Conservation (phyloP, 768 basidiomycete species). For the Lactarius pseudohatsudake region DNA sequence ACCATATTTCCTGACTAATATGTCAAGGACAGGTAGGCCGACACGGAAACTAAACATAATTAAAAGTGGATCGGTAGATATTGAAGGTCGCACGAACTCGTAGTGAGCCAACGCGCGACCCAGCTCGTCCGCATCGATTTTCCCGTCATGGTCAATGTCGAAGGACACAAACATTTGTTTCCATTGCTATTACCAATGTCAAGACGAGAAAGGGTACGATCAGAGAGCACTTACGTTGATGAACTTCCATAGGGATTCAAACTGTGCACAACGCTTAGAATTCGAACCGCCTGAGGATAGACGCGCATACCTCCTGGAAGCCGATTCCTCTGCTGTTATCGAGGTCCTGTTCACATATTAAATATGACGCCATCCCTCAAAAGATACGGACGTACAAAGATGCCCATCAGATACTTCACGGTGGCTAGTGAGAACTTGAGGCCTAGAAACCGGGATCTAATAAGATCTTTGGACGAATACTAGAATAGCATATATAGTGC, state of each 20-base stretch:
- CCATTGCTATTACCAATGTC: slow-evolving; percentile 14
- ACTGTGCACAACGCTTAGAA: background rate
- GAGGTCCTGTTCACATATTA: slow-evolving; percentile 6
- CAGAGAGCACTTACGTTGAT: slow-evolving; percentile 2
- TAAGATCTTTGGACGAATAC: background rate
- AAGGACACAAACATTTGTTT: slow-evolving; percentile 15
- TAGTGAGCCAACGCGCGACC: slow-evolving; percentile 11
- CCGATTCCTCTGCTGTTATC: slow-evolving; percentile 12
- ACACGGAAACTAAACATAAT: slow-evolving; percentile 10
- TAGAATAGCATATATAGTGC: background rate
- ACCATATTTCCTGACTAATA: slow-evolving; percentile 21
- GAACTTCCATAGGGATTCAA: slow-evolving; percentile 14
- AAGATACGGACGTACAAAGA: slow-evolving; percentile 9
- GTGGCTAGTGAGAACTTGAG: slow-evolving; percentile 6
- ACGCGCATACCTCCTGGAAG: slow-evolving; percentile 13
- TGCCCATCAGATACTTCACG: slow-evolving; percentile 19
- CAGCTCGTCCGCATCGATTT: slow-evolving; percentile 8
- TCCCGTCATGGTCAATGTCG: slow-evolving; percentile 5
- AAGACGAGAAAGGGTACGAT: background rate
- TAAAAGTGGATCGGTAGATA: background rate
- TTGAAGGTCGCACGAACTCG: slow-evolving; percentile 1
- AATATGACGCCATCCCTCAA: background rate
- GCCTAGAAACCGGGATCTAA: background rate
- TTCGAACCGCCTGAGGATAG: background rate
- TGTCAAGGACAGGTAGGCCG: background rate